Base-by-base conservation (phyloP, 2,329 filamentous ascomycete genomes). In the Pseudogymnoascus sp. region DNA sequence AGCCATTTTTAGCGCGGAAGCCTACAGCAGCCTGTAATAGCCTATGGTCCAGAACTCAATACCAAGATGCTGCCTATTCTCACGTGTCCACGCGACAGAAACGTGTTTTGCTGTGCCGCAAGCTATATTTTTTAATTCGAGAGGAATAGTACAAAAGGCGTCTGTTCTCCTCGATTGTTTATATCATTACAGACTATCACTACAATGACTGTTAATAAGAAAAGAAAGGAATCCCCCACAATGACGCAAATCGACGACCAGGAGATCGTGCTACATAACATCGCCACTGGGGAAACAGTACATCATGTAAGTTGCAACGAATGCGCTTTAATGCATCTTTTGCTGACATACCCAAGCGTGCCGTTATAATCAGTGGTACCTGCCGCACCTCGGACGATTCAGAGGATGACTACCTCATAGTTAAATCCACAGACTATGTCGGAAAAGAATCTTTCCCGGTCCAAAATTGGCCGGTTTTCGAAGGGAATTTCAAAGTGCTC, bases 401-500 rank as follows among this genome's bases (percentile, higher is more conserved):
- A 14, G 69, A 67, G 44, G 67, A 66, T 7, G 66, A 70, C 21
- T 69, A 67, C 60, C 64, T 75, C 31, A 61, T 65, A 64, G 60
- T 68, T 68, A 61, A 69, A 37, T 63, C 64, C 18, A 59, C 63
- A 18, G 70, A 74, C 36, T 4, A 18, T n/a, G 64, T 66, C 1
- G 72, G 73, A 56, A 66, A 68, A 10, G 67, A 68, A 16, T 69
- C 70, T 63, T 89, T 89, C 70, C 85, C 86, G 21, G 73, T 82
- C 7, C 86, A 81, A n/a, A 78, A 78, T 67, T 89, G 87, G 86
- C 86, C 86, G 6, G 85, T 89, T 40, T 82, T 77, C 66, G 84
- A 86, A 62, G 87, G 84, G 1, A 81, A 87, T 73, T 89, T 89
- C 78, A 89, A 89, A 72, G 83, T 82, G 25, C 78, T 89, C 40